Base-by-base conservation (phyloP, 2,329 filamentous ascomycete genomes). In the Microdochium trichocladiopsis region DNA sequence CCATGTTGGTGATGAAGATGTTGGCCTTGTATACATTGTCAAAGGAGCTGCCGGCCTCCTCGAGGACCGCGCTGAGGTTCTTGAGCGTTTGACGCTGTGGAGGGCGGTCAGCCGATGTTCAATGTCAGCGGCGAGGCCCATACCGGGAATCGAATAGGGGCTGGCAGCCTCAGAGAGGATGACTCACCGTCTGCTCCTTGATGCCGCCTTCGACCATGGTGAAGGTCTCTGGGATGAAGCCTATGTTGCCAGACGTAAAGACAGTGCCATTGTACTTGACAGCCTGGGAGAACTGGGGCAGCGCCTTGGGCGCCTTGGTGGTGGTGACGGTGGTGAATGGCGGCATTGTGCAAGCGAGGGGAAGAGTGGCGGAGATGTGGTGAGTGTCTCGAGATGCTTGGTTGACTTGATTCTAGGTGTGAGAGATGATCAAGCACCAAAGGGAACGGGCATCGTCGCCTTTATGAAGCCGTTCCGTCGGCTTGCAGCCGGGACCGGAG, bases 1-100 rank as follows among this genome's bases (percentile, higher is more conserved):
- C 81, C 86, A 90, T 90, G 64, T 84, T 77, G 53, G 83, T 77
- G 50, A 90, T 73, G 74, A 90, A 90, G 60, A 90, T 83, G 60
- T 80, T 83, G 55, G 87, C 83, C 74, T 89, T 88, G 63, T 90
- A 83, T 22, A 89, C 82, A 63, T 82, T 82, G 47, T 76, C 71
- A 47, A 91, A 73, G 52, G 72, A 76, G 36, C 80, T 83, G 18
- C 86, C 86, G 4, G 86, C 86, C 49, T 82, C 86, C 54, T 83
- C 78, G 33, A 91, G 76, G 55, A 91, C 83, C 28, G 84, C 84
- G 52, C 77, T 73, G 59, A 91, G 77, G 69, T 89, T 89, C 68
- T 85, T 78, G 72, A 86, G 86, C 76, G 82, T 87, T 62, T 80
- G 79, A 58, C 80, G 80, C 61, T 72, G 53, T 53, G 28, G 8